Base-by-base conservation (phyloP, 805 yeast genomes). In the Metschnikowia sp. region DNA sequence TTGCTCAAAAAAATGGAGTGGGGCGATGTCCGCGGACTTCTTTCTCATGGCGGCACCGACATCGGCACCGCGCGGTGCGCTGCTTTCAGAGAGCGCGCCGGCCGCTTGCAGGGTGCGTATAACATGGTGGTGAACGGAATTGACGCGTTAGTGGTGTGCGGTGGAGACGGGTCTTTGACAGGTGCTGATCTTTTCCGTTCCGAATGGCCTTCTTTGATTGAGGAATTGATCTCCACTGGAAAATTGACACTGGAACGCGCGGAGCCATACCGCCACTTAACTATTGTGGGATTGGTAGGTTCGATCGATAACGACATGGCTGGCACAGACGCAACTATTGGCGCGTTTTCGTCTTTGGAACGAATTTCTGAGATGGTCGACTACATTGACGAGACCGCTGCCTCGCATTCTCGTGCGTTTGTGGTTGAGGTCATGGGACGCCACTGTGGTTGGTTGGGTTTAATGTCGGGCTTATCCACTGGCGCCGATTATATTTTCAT, bases 391-490 rank as follows among this genome's bases (percentile, higher is more conserved):
- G 96, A 97, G 44, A 94, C 99, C 33, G 99, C 99, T 13, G 82
- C 87, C 56, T 92, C 98, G 2, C 99, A 94, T 68, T 88, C 96
- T 11, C 82, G 99, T 62, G 99, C 99, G 8, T 94, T 94, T 66
- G 97, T 94, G 38, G 87, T 94, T 50, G 99, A 94, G 67, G 99
- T 94, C 36, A 94, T 94, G 99, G 99, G 99, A 52, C 83, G 99
- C 64, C 97, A 94, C 68, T 94, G 99, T 76, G 99, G 99, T 53
- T 94, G 99, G 99, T 79, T 94, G 59, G 98, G 95, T 2, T 74
- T 94, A 57, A 91, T 90, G 94, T 95, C 99, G 4, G 99, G 98
- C 62, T 84, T 92, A 52, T 90, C 98, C 38, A 88, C 97, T 29
- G 87, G 94, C 60, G 98, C 99, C 3, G 99, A 94, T 70, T 90